Evolutionary conservation across 495 filamentous ascomycete species (phyloP), one percentile per base, ranked within the genome.

Genomic region (Pyronema omphalodes): DNA sequence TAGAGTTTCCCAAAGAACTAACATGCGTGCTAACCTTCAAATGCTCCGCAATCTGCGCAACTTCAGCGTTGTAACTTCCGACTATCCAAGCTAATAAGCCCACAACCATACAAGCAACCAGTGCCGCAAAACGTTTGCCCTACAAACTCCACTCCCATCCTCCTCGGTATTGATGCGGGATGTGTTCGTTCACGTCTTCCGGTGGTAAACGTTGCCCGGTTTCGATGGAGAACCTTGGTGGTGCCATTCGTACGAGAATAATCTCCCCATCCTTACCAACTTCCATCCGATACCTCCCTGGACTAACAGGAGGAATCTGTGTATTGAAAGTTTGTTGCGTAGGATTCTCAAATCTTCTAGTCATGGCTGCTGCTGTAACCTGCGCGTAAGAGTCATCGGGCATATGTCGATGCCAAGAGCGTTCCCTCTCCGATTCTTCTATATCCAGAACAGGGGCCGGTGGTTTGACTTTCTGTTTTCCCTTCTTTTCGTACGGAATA

Each of bases 11-110:
- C 9, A 84, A 69, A 36, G 84, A 81, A 6, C 76, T 73, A 53
- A 76, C 74, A 58, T 84, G 77, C 49, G 76, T 56, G 56, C 76
- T 72, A 57, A 84, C 79, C 37, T 74, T 76, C 51, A 88, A 73
- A 56, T 73, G 75, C 60, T 85, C 83, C 64, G 84, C 81, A 43
- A 88, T 84, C 7, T 76, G 73, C n/a, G 81, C 79, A 6, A 83
- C 79, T 60, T 84, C 75, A 6, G 83, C 83, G 52, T 79, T 79
- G 60, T 88, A 88, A 23, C 84, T 79, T 14, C 83, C 84, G 55
- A 84, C 68, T 15, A 85, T 70, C 12, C 82, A 67, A 3, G 83
- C 84, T 55, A 86, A 68, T 44, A 82, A 66, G 11, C 76, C 75
- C 6, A 82, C 83, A 54, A 79, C 84, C 45, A 78, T 68, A 61